Percentiles rank a stretch among this genome's conserved stretches.
These are phyloP conservation scores for Gorgonomyces haynaldii DNA, from an alignment of 192 early-diverging fungal species.

Conservation along the genomic window DNA sequence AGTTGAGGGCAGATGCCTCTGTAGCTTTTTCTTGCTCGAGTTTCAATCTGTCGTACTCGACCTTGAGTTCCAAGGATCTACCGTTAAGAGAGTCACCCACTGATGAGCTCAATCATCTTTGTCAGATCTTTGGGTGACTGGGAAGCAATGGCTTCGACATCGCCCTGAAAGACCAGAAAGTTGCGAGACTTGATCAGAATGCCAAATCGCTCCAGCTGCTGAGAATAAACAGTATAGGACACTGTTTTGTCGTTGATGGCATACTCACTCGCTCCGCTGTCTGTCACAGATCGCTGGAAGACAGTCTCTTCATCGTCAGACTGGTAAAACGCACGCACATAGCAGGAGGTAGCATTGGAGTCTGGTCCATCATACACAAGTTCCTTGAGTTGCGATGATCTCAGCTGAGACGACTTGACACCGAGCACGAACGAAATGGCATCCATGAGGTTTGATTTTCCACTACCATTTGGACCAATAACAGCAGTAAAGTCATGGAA, in stretches of 20 bases:
- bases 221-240: slow-evolving; percentile 63
- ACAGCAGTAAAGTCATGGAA: slow-evolving; percentile 90
- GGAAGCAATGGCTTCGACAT: slow-evolving; percentile 93
- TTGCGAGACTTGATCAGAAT: slow-evolving; percentile 93
- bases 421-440: slow-evolving; percentile 98
- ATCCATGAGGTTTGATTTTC: slow-evolving; percentile 99
- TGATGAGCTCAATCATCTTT: slow-evolving; percentile 88
- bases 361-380: slow-evolving; percentile 64
- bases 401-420: slow-evolving; percentile 80
- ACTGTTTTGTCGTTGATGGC: slow-evolving; percentile 69
- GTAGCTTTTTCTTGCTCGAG: slow-evolving; percentile 69
- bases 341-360: slow-evolving; percentile 35
- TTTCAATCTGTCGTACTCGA: slow-evolving; percentile 80
- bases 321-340: slow-evolving; percentile 78
- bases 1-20: slow-evolving; percentile 77
- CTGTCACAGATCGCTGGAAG: neutral
- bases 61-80: slow-evolving; percentile 76
- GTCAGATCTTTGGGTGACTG: slow-evolving; percentile 92
- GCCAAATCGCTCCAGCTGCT: slow-evolving; percentile 67
- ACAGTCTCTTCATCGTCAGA: slow-evolving; percentile 33
- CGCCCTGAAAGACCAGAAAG: slow-evolving; percentile 94
- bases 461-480: slow-evolving; percentile 95
- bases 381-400: slow-evolving; percentile 78
- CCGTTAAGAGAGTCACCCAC: slow-evolving; percentile 37
- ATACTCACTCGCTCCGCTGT: slow-evolving; percentile 70